phyloP scores from a whole-genome alignment of 2,329 filamentous ascomycete genomes.

The Leptographium radiaticola region DNA sequence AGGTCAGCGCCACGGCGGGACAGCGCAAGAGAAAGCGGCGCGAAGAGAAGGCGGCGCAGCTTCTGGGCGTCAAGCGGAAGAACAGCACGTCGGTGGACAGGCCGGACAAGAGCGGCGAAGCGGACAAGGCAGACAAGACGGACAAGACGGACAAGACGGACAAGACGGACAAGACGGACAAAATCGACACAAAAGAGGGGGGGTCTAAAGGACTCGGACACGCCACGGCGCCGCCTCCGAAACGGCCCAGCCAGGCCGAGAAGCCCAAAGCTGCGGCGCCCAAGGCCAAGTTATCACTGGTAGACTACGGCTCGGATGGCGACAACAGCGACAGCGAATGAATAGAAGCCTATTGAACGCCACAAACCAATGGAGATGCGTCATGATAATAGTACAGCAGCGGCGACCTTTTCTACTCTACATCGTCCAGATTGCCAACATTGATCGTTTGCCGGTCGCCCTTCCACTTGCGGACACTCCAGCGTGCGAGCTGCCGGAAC shows the following conservation, averaged over 20 bases:
- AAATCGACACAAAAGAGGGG: no score
- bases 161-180: background rate
- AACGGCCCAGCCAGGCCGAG: background rate
- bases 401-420: background rate
- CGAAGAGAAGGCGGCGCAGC: constrained; percentile 4
- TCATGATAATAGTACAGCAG: background rate
- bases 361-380: background rate
- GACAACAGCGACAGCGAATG: constrained; percentile 7
- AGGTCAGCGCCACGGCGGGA: background rate
- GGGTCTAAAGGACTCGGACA: no score
- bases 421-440: constrained; percentile 10
- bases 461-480: constrained; percentile 29
- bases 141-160: background rate
- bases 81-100: constrained; percentile 3
- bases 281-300: constrained; percentile 24
- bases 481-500: constrained; percentile 38
- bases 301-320: constrained; percentile 45
- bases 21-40: constrained; percentile 12
- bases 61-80: constrained; percentile 12
- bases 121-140: constrained; percentile 1
- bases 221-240: background rate
- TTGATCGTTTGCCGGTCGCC: constrained; percentile 23
- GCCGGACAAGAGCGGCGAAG: constrained; percentile 13
- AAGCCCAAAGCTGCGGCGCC: background rate
- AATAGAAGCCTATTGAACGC: background rate